phyloP scores from a whole-genome alignment of 129 eudicot species.

The Heracleum sosnowskyi region DNA sequence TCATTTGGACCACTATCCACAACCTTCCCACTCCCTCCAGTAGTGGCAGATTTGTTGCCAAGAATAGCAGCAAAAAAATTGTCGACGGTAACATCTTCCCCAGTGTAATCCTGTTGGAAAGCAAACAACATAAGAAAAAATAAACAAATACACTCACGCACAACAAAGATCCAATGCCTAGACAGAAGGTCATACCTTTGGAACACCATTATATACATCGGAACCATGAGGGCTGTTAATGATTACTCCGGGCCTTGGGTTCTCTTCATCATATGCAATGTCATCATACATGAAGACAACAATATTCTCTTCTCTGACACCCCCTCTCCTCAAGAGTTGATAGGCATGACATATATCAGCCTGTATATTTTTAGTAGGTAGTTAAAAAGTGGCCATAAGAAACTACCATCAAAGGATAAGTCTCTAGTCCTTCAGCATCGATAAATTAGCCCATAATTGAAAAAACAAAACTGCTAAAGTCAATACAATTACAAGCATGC shows the following conservation, averaged over 20 bases:
- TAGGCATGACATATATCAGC: slow-evolving; percentile 73
- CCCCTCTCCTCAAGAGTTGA: slow-evolving; percentile 74
- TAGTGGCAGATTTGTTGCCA: slow-evolving; percentile 69
- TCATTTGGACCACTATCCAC: slow-evolving; percentile 89
- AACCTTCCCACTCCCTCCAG: slow-evolving; percentile 91
- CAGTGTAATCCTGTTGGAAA: slow-evolving; percentile 73
- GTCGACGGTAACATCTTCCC: slow-evolving; percentile 55
- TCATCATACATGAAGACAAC: slow-evolving; percentile 93
- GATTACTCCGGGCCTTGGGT: slow-evolving; percentile 79
- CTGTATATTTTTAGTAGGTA: slow-evolving; percentile 14
- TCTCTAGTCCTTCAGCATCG: not conserved
- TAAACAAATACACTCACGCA: not conserved
- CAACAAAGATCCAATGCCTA: not conserved
- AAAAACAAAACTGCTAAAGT: not conserved
- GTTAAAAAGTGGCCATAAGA: not conserved
- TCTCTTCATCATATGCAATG: slow-evolving; percentile 74
- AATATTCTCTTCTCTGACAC: slow-evolving; percentile 84
- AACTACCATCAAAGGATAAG: not conserved
- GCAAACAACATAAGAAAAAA: slow-evolving; percentile 14
- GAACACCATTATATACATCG: slow-evolving; percentile 87
- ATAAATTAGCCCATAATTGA: not conserved
- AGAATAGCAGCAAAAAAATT: slow-evolving; percentile 79
- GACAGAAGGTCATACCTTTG: slow-evolving; percentile 49
- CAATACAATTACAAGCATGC: not conserved
- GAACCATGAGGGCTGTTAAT: slow-evolving; percentile 79